Evolutionary conservation across 345 rosid species (phyloP), one percentile per base, ranked within the genome.

Genomic region (Crucihimalaya himalaica): DNA sequence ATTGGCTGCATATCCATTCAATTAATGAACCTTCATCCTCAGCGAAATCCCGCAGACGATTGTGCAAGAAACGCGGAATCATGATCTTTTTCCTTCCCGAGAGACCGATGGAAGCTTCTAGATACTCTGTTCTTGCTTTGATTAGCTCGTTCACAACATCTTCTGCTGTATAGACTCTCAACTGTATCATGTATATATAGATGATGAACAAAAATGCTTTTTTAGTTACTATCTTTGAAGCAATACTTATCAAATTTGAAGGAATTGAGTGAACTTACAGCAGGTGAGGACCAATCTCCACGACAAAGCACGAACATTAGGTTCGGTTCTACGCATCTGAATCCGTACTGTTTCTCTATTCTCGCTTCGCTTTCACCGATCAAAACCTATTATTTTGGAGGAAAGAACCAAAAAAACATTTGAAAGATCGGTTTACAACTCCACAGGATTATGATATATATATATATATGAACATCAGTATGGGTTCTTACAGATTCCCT

Each of bases 211-310:
- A 53, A 6, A 4, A 21, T 62, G 28, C 4, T 73, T 35, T 19
- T 48, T 55, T 65, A 55, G 3, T 53, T 73, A 35, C 31, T 46
- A 35, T 8, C 3, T 18, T 45, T 53, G 28, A 40, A 50, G 63
- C 37, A 51, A 31, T 2, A 29, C 0, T 52, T 61, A 18, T 23
- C 14, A 54, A 54, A 27, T 19, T 20, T 16, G 11, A 51, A 50
- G 23, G 7, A 19, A 20, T 8, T 40, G 55, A 54, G 52, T 63
- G 53, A 70, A 46, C 80, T 77, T 77, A 77, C 80, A 5, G 77
- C 80, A 71, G 80, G 80, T 13, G 80, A 77, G 39, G 80, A 77
- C 80, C 80, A 77, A 51, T 77, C 80, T 77, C 80, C 80, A 42
- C 76, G 76, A 65, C 80, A 77, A 21, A 77, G 77, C 57, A 71